A percentile compares a stretch with the other conserved stretches of the same genome.
phyloP scores from a whole-genome alignment of 2,329 filamentous ascomycete genomes.

The Ophiostoma australiae region DNA sequence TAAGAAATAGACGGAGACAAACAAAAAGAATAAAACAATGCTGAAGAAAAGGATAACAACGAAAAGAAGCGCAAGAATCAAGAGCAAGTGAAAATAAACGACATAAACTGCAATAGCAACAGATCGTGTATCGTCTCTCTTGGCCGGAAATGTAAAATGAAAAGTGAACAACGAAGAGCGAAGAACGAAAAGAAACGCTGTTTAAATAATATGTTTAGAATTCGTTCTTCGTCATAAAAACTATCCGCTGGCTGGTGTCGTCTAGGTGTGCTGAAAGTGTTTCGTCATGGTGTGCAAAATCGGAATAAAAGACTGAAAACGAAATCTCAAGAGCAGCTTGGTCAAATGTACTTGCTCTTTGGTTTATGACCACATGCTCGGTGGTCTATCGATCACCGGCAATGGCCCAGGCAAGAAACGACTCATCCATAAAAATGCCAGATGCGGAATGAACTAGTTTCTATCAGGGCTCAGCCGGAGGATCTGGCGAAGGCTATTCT shows the following conservation, averaged over 20 bases:
- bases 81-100: not conserved
- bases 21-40: slow-evolving; percentile 5
- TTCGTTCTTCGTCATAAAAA: not conserved
- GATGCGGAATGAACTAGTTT: not conserved
- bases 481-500: slow-evolving; percentile 50
- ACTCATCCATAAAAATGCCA: not conserved
- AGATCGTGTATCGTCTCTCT: not conserved
- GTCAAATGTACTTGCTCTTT: slow-evolving; percentile 20
- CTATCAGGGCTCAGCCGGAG: slow-evolving; percentile 39
- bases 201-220: not conserved
- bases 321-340: slow-evolving; percentile 11
- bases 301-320: slow-evolving; percentile 12
- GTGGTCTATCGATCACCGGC: not conserved
- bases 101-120: not conserved
- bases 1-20: not conserved
- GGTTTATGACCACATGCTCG: not conserved
- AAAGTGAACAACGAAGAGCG: not conserved
- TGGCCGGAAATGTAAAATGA: not conserved
- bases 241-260: not conserved
- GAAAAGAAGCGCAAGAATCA: slow-evolving; percentile 4
- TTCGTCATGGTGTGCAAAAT: slow-evolving; percentile 8
- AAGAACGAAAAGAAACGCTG: not conserved
- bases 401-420: not conserved
- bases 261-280: not conserved
- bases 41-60: not conserved